Conservation (phyloP, 495 filamentous ascomycete genomes). For the Glonium stellatum region DNA sequence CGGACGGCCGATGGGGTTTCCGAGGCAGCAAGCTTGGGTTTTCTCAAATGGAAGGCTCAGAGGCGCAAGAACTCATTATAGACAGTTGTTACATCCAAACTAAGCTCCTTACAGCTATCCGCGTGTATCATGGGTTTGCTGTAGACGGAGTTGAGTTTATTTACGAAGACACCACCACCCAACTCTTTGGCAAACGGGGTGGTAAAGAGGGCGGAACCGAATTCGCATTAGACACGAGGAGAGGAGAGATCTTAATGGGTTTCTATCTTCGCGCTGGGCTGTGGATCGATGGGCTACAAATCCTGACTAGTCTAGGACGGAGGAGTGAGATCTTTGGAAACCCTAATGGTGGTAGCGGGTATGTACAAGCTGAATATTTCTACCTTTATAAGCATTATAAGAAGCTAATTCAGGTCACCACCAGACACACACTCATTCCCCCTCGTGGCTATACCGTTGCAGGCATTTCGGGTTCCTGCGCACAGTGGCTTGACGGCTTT, state of each 20-base stretch:
- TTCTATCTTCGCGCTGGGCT: constrained; percentile 76
- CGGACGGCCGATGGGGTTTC: constrained; percentile 66
- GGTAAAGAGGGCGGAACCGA: constrained; percentile 67
- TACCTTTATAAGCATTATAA: constrained; percentile 3
- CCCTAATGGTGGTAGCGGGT: constrained; percentile 73
- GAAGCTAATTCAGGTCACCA: not conserved
- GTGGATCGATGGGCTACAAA: constrained; percentile 87
- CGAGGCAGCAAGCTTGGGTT: constrained; percentile 69
- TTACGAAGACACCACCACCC: constrained; percentile 80
- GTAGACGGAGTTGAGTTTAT: constrained; percentile 86
- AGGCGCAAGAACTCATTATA: constrained; percentile 67
- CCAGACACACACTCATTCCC: constrained; percentile 80
- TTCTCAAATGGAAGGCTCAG: constrained; percentile 63
- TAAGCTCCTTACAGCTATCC: constrained; percentile 66
- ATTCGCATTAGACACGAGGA: constrained; percentile 75
- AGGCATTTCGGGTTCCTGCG: constrained; percentile 78
- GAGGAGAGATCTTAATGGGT: constrained; percentile 79
- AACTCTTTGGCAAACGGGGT: constrained; percentile 82
- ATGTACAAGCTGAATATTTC: constrained; percentile 33
- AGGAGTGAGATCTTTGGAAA: constrained; percentile 85
- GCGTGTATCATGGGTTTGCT: constrained; percentile 69
- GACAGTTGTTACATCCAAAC: constrained; percentile 60
- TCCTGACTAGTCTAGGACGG: constrained; percentile 79
- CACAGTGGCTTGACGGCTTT: constrained; percentile 80
- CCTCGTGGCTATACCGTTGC: constrained; percentile 84